These are phyloP conservation scores for Nematocida sp. DNA, from an alignment of 371 early-diverging fungal genomes.

Conservation along the genomic window DNA sequence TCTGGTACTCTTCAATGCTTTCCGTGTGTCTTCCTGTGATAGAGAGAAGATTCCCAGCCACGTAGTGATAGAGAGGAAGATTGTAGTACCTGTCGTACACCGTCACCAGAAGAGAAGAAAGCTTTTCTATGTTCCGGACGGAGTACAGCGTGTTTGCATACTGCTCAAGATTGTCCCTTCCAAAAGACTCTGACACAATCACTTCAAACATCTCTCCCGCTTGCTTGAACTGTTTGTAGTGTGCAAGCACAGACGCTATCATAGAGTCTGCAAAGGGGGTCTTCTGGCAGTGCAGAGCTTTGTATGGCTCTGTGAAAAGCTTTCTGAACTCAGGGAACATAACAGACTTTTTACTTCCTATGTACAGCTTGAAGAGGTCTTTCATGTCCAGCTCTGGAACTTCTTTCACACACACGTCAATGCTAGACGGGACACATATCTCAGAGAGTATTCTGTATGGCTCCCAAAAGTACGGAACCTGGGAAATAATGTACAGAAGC, in stretches of 20 bases:
- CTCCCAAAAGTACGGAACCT: conserved; percentile 59
- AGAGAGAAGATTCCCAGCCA: conserved; percentile 82
- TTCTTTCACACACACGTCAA: conserved; percentile 6
- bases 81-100: conserved; percentile 71
- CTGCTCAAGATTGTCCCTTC: conserved; percentile 74
- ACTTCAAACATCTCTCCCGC: conserved; percentile 50
- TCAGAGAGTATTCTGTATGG: conserved; percentile 53
- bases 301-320: neutral
- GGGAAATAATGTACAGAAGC: conserved; percentile 33
- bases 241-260: conserved; percentile 52
- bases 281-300: neutral
- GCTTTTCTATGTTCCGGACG: conserved; percentile 67
- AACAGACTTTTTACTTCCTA: conserved; percentile 41
- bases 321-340: conserved; percentile 48
- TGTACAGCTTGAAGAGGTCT: conserved; percentile 17
- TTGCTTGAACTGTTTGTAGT: conserved; percentile 47
- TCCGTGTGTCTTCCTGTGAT: conserved; percentile 71
- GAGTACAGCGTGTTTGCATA: conserved; percentile 81
- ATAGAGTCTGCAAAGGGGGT: conserved; percentile 27
- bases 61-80: conserved; percentile 76
- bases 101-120: conserved; percentile 73
- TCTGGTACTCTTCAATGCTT: conserved; percentile 75
- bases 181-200: conserved; percentile 63
- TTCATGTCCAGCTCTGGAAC: conserved; percentile 22
- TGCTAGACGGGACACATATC: neutral